Conservation (phyloP, 805 yeast species). For the Teunomyces kruisii region DNA sequence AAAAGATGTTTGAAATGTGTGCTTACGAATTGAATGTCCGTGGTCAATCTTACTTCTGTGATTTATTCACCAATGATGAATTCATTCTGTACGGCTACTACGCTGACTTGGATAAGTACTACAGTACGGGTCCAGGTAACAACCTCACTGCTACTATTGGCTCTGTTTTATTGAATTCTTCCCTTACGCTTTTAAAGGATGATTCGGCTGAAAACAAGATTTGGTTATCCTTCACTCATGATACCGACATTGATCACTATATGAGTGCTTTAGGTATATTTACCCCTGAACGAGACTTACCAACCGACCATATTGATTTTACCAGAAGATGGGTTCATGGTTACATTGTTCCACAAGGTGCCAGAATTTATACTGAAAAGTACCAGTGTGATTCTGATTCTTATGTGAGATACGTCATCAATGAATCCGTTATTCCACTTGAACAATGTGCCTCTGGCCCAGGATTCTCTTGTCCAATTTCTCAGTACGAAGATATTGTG, state of each 20-base stretch:
- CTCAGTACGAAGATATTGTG: slow-evolving; percentile 32
- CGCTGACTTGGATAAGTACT: slow-evolving; percentile 58
- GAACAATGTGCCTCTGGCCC: slow-evolving; percentile 37
- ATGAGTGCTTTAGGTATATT: slow-evolving; percentile 64
- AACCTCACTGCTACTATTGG: slow-evolving; percentile 60
- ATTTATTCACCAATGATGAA: slow-evolving; percentile 66
- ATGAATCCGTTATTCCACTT: slow-evolving; percentile 42
- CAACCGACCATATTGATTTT: slow-evolving; percentile 48
- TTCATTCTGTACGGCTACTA: slow-evolving; percentile 62
- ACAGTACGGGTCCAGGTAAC: slow-evolving; percentile 64
- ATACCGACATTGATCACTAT: slow-evolving; percentile 61
- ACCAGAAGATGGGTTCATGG: slow-evolving; percentile 46
- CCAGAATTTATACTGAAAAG: slow-evolving; percentile 39
- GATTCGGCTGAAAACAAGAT: slow-evolving; percentile 47
- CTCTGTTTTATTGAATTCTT: slow-evolving; percentile 50
- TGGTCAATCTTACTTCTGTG: slow-evolving; percentile 68
- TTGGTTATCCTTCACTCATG: slow-evolving; percentile 75
- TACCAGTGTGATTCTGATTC: slow-evolving; percentile 27
- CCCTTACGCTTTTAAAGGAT: slow-evolving; percentile 49
- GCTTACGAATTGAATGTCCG: slow-evolving; percentile 72
- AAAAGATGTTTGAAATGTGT: slow-evolving; percentile 58
- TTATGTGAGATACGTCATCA: slow-evolving; percentile 39
- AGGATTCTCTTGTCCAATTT: slow-evolving; percentile 42
- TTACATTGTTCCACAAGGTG: slow-evolving; percentile 41
- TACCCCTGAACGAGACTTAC: slow-evolving; percentile 42